Base-by-base conservation (phyloP, 2,329 filamentous ascomycete species). In the Chrysosporium queenslandicum region DNA sequence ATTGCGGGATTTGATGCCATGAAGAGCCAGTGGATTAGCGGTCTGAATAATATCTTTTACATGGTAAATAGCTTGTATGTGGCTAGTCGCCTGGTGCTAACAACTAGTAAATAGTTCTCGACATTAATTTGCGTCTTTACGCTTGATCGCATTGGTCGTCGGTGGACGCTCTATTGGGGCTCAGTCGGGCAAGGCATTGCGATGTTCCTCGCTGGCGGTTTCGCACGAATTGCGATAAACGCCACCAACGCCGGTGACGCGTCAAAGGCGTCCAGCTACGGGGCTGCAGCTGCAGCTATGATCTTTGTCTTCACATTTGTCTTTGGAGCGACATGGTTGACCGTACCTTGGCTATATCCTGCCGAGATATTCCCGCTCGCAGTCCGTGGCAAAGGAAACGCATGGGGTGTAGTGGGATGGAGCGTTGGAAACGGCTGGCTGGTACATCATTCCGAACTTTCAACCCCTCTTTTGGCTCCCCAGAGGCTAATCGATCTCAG, bases 351-450 rank as follows among this genome's bases (percentile, higher is more conserved):
- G 77, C 65, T 83, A 0, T 82, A 82, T 53, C 80, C 79, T 0
- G 80, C 82, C 1, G 82, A 87, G 62, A 86, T 85, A 48, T 85
- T 84, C 57, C 81, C 82, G 0, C 67, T 85, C 0, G 74, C 80
- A 56, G 74, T 84, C 0, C 77, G 85, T 20, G 85, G 85, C 1
- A 83, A 84, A 59, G 85, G 85, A 4, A 88, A 87, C 55, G 83
- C 85, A 0, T 87, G 80, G 77, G 84, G 85, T 18, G 84, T 88
- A 0, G 77, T 87, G 0, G 85, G 85, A 0, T 89, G 85, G 85
- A 79, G 75, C 12, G 86, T 88, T 47, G 85, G 85, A 0, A 87
- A 87, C 58, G 83, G 83, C 14, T 85, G 81, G 80, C 65, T 77
- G 57, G 69, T 73, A 55, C 61, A 69, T 45, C 20, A 25, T 23